Base-by-base conservation (phyloP, 257 asterid genomes). In the Solanum sparsipilum region DNA sequence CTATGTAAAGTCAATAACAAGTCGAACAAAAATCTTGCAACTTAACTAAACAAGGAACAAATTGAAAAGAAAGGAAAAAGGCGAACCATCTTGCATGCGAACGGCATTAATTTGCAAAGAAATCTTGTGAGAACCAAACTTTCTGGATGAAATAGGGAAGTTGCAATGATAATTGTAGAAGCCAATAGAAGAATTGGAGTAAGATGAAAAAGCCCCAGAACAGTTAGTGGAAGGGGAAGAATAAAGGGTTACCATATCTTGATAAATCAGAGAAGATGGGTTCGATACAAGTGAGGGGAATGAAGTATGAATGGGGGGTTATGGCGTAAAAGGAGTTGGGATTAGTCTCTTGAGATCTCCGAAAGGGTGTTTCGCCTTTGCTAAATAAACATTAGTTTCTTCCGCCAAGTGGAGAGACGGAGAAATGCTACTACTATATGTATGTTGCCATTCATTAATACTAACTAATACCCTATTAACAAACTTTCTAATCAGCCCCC, bases 31-130 rank as follows among this genome's bases (percentile, higher is more conserved):
- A 81, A 7, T 44, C 27, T 9, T 16, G 60, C 84, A 78, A 25
- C 13, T 78, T 7, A 7, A 31, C n/a, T 15, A 70, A 38, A 39
- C 18, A 44, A 46, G 63, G 84, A 78, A 81, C 3, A 81, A 81
- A 81, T 4, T 27, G 36, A 41, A 18, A 10, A 15, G 5, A 35
- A 73, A 63, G 13, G 13, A 15, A 48, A 48, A 56, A 56, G 8
- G 63, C 94, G 44, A 91, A 95, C 98, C 98, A 91, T 96, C 98
- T 84, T 94, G 98, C 95, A 94, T 93, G 92, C 89, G 91, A 92
- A 91, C 90, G 71, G 71, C 94, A 92, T 93, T 94, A 82, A 93
- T 90, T 91, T 88, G 94, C 85, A 94, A 90, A 85, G 94, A 90
- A 87, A 91, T 89, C 60, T 83, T 86, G 68, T 84, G 90, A 25